phyloP scores from a whole-genome alignment of 2,329 filamentous ascomycete species.

The Nemania abortiva region DNA sequence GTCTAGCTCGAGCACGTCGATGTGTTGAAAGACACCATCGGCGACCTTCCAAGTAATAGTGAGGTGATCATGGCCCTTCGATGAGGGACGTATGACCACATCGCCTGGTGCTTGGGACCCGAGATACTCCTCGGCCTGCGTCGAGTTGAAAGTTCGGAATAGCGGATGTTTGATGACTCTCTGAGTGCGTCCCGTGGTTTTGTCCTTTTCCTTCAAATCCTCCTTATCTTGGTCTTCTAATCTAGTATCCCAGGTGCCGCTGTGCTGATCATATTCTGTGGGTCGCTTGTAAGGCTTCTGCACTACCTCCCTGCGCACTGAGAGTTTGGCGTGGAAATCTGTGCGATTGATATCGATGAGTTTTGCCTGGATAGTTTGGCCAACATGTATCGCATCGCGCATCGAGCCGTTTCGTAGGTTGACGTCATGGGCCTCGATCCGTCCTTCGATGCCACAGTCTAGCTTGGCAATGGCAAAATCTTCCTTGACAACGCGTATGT shows the following conservation, averaged over 20 bases:
- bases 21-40: conserved; percentile 95
- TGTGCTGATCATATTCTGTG: conserved; percentile 71
- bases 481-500: conserved; percentile 87
- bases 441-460: conserved; percentile 93
- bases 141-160: conserved; percentile 92
- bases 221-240: conserved; percentile 87
- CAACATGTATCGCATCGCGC: conserved; percentile 78
- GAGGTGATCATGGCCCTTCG: conserved; percentile 93
- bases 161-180: conserved; percentile 98
- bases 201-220: conserved; percentile 86
- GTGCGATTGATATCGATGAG: conserved; percentile 89
- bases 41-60: conserved; percentile 98
- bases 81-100: conserved; percentile 93
- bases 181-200: conserved; percentile 84
- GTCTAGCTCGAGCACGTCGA: conserved; percentile 95
- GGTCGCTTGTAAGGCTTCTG: conserved; percentile 77
- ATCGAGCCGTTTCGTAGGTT: conserved; percentile 75
- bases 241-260: conserved; percentile 86
- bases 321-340: conserved; percentile 84
- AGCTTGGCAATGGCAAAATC: conserved; percentile 94
- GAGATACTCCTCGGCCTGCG: conserved; percentile 92
- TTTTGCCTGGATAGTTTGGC: conserved; percentile 90
- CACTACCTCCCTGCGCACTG: conserved; percentile 84
- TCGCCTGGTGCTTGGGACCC: conserved; percentile 88
- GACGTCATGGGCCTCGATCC: conserved; percentile 85